phyloP scores from a whole-genome alignment of 1,284 basidiomycete species.

The Golubevia pallescens region DNA sequence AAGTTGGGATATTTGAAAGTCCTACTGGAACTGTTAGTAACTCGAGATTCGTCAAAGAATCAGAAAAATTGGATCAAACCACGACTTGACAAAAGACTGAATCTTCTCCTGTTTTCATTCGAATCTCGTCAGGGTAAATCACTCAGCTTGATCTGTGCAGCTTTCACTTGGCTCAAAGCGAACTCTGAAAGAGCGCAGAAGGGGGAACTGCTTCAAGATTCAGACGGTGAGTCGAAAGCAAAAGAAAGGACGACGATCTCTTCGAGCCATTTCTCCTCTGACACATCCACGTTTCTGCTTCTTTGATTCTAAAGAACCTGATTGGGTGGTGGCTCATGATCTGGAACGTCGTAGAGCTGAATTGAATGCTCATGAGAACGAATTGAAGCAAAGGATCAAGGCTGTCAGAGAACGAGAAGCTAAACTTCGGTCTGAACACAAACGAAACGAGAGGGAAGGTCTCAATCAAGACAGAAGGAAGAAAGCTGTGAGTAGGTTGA shows the following conservation, averaged over 20 bases:
- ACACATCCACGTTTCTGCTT: neutral
- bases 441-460: conserved; percentile 4
- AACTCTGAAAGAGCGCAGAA: conserved; percentile 36
- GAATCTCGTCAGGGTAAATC: conserved; percentile 61
- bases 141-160: conserved; percentile 65
- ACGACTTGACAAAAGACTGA: neutral
- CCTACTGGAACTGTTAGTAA: conserved; percentile 66
- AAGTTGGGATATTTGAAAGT: conserved; percentile 75
- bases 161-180: conserved; percentile 62
- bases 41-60: no score
- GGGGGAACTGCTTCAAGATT: conserved; percentile 15
- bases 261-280: neutral
- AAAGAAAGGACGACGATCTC: conserved; percentile 6
- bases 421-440: neutral
- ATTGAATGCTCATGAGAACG: conserved; percentile 48
- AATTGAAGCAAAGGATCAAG: conserved; percentile 55
- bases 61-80: neutral
- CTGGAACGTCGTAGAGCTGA: conserved; percentile 46
- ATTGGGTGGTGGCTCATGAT: conserved; percentile 66
- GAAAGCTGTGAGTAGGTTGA: conserved; percentile 3
- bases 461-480: conserved; percentile 9
- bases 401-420: conserved; percentile 31
- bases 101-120: neutral
- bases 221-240: conserved; percentile 17
- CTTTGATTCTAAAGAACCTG: conserved; percentile 53